These are phyloP conservation scores for Trichoderma asperellum DNA, from an alignment of 2,329 filamentous ascomycete species.

Conservation along the genomic window DNA sequence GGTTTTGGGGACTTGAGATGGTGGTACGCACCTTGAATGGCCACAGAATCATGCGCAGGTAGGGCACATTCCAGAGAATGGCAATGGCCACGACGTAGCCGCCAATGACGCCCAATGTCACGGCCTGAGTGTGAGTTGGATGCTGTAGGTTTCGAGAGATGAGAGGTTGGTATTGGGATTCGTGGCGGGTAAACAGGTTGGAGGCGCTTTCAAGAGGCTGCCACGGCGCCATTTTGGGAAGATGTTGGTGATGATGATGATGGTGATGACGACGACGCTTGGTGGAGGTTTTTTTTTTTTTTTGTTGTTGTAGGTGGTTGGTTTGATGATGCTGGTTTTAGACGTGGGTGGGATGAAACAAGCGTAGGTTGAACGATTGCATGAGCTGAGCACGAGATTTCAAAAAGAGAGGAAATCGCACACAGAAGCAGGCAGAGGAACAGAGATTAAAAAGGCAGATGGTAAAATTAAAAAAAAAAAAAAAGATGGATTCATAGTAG, in stretches of 20 bases:
- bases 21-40: conserved; percentile 71
- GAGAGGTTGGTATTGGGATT: conserved; percentile 1
- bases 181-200: neutral
- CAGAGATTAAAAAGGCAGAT: neutral
- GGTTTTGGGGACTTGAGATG: neutral
- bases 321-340: neutral
- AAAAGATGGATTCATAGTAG: neutral
- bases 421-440: neutral
- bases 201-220: conserved; percentile 4
- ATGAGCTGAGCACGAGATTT: neutral
- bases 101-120: conserved; percentile 72
- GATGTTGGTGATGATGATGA: neutral
- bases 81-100: conserved; percentile 75
- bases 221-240: conserved; percentile 21
- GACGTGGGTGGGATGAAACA: neutral
- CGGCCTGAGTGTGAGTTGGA: conserved; percentile 68
- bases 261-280: neutral
- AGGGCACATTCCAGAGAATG: conserved; percentile 78
- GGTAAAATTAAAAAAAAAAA: neutral
- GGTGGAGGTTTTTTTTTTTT: neutral
- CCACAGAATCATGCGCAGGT: conserved; percentile 75
- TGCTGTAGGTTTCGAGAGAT: conserved; percentile 55
- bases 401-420: neutral
- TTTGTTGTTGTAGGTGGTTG: neutral
- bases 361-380: neutral